Evolutionary conservation across 768 basidiomycete genomes (phyloP), one percentile per base, ranked within the genome.

Genomic region (Naganishia vaughanmartiniae): DNA sequence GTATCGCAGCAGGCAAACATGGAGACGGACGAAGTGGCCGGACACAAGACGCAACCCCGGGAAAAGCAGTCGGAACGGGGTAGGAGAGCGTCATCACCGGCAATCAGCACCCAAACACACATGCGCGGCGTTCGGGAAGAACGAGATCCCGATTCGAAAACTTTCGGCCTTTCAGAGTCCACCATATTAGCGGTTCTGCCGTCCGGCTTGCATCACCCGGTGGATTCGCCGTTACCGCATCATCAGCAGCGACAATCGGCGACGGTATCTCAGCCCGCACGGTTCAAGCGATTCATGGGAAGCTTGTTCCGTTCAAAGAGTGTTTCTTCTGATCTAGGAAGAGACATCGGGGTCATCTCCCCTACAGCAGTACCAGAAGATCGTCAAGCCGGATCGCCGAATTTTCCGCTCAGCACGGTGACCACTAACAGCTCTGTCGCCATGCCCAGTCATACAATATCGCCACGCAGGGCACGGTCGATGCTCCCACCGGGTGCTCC

Each of bases 231-330:
- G 21, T n/a, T 34, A 34, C 34, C 34, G 34, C 57, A 58, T 21
- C 57, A 58, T 19, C 60, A 45, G 42, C 39, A 14, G 6, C 24
- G 19, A 4, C 24, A 42, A 42, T 42, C 60, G 39, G 4, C 4
- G 14, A 34, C 60, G 24, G 60, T 63, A 21, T 63, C 60, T 15
- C 60, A 63, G 30, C 60, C 36, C 14, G 42, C 46, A 34, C 31
- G 60, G 39, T 66, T 68, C 39, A 68, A 68, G 36, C 51, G 54
- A n/a, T 68, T 68, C 24, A 24, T 68, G 55, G 67, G 67, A 1
- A 54, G 34, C 11, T 28, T 68, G 26, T 57, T 68, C 53, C 54
- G 67, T 11, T 56, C 54, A 12, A 68, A 54, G n/a, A 68, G 67
- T 30, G 42, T 45, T 56, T 45, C 67, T 21, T 26, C 66, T 39